These are phyloP conservation scores for Microbotryum silenes-acaulis DNA, from an alignment of 1,284 basidiomycete genomes.

Conservation along the genomic window DNA sequence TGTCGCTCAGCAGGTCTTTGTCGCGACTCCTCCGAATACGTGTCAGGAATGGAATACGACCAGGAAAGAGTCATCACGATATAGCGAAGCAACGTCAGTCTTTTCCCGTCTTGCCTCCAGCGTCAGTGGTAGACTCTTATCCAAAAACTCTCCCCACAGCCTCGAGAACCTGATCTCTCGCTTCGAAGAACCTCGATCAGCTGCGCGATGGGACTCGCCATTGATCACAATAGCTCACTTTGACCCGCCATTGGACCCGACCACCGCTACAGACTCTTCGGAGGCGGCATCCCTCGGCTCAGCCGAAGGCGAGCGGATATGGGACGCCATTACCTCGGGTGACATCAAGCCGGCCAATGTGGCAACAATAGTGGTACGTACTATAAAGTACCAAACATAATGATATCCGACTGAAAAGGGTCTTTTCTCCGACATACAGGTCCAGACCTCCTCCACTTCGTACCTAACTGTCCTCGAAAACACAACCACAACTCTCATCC, in stretches of 20 bases:
- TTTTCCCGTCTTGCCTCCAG: neutral
- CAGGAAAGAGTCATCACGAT: constrained; percentile 50
- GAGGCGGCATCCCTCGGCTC: neutral
- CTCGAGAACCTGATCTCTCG: constrained; percentile 81
- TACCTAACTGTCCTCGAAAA: constrained; percentile 42
- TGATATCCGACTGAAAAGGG: too few species aligned
- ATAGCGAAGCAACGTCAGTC: constrained; percentile 66
- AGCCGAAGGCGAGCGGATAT: constrained; percentile 54
- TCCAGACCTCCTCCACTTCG: constrained; percentile 39
- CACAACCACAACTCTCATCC: constrained; percentile 30
- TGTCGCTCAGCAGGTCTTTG: constrained; percentile 42
- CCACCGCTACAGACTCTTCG: constrained; percentile 44
- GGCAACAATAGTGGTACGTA: constrained; percentile 66
- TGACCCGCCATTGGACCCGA: constrained; percentile 51
- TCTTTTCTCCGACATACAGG: constrained; percentile 11
- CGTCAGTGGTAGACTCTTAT: neutral
- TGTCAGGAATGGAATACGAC: constrained; percentile 68
- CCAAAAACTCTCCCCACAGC: constrained; percentile 45
- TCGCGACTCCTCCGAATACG: constrained; percentile 67
- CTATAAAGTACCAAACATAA: neutral
- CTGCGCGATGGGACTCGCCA: constrained; percentile 95
- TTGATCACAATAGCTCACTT: constrained; percentile 75
- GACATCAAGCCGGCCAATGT: constrained; percentile 73
- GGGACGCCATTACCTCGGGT: constrained; percentile 70
- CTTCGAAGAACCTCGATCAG: constrained; percentile 92